Conservation (phyloP, 2,329 filamentous ascomycete genomes). For the Microcyclospora tardicrescens region DNA sequence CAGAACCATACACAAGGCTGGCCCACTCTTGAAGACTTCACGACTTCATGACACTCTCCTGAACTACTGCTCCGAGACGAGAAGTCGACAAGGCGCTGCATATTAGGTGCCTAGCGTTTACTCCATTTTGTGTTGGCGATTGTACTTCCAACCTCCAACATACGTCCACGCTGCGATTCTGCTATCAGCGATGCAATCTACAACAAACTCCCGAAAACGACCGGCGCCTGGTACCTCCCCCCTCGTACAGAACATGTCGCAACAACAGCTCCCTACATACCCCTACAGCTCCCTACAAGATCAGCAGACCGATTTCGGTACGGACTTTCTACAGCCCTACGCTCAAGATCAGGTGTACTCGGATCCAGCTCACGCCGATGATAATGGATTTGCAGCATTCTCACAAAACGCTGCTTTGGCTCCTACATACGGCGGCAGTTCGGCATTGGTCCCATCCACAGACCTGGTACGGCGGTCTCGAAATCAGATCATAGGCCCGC, state of each 20-base stretch:
- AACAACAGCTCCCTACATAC: constrained; percentile 19
- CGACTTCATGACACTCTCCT: too few relatives aligned
- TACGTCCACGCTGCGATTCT: constrained; percentile 5
- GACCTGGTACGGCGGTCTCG: constrained; percentile 34
- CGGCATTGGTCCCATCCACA: constrained; percentile 19
- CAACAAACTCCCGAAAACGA: constrained; percentile 44
- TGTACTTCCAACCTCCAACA: too few relatives aligned
- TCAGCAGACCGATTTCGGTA: constrained; percentile 23
- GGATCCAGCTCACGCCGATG: constrained; percentile 27
- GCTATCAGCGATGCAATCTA: constrained; percentile 6
- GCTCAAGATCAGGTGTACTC: constrained; percentile 20
- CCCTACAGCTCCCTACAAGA: constrained; percentile 35
- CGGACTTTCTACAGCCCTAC: constrained; percentile 17
- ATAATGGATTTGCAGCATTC: constrained; percentile 17
- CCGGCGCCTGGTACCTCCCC: constrained; percentile 59
- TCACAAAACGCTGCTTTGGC: constrained; percentile 16
- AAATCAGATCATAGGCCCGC: constrained; percentile 34
- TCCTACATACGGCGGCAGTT: constrained; percentile 9
- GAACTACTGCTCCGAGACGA: too few relatives aligned
- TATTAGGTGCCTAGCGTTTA: too few relatives aligned
- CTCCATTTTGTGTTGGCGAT: too few relatives aligned
- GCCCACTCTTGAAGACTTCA: too few relatives aligned
- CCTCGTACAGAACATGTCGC: constrained; percentile 38
- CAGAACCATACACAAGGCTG: too few relatives aligned
- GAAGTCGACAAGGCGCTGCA: too few relatives aligned